Base-by-base conservation (phyloP, 495 filamentous ascomycete species). In the Tuber magnatum region DNA sequence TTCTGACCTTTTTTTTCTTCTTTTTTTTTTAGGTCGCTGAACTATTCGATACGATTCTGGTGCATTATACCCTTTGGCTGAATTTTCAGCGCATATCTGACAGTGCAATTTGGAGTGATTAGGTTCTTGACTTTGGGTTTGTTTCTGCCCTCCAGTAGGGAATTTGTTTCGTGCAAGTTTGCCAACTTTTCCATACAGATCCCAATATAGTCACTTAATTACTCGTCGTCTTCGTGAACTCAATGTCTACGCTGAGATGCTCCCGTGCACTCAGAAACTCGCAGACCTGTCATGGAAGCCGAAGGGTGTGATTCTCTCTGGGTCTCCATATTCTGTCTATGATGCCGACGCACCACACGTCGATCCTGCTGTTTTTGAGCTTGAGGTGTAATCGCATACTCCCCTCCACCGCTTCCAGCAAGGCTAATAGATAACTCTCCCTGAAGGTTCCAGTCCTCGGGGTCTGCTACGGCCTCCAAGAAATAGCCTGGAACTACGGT, bases 171-270 rank as follows among this genome's bases (percentile, higher is more conserved):
- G 18, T 24, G 28, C 20, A 1, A 42, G 51, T 43, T 70, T 75
- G 68, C 71, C 75, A 56, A 81, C 24, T 9, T 61, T 40, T 41
- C 24, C 22, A 38, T 48, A 68, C 70, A 86, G 85, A 77, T 86
- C 86, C 4, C 90, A 91, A 83, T 92, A 89, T 72, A 88, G 88
- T 6, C 92, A 94, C 80, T 86, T 95, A 24, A 94, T 95, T 81
- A 90, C 88, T 3, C 87, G 93, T 44, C 89, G 92, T 69, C 87
- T 96, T 22, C 87, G 93, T 78, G 89, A 91, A 68, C 87, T 97
- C 85, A 91, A 92, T 86, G 88, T 98, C 83, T 97, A 92, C 86
- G 89, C 89, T 61, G 94, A 98, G 86, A 92, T 97, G 90, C 89
- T 97, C 69, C 94, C 94, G 42, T 97, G 94, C 86, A 97, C 93